phyloP scores from a whole-genome alignment of 1,284 basidiomycete genomes.

The Boletus semigastroideus region DNA sequence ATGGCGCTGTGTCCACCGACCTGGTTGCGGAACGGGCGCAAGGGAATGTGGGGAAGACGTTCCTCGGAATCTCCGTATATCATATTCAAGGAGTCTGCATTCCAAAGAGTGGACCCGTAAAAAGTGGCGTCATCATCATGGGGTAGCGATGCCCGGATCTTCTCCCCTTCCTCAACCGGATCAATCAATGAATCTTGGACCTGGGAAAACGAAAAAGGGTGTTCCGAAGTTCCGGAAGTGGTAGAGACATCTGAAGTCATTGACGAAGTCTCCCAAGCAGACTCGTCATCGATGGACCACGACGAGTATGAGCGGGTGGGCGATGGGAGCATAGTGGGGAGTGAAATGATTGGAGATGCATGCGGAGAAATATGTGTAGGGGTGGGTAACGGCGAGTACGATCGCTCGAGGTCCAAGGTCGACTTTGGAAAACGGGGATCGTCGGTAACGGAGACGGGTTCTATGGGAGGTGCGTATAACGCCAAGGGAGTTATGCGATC shows the following conservation, averaged over 20 bases:
- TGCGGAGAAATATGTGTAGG: conserved; percentile 32
- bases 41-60: conserved; percentile 84
- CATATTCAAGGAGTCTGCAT: conserved; percentile 42
- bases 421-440: conserved; percentile 6
- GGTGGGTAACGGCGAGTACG: conserved; percentile 36
- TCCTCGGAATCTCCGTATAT: conserved; percentile 50
- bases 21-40: conserved; percentile 96
- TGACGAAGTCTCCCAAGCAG: conserved; percentile 70
- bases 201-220: conserved; percentile 23
- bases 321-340: conserved; percentile 34
- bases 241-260: conserved; percentile 58
- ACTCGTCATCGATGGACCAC: conserved; percentile 76
- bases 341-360: conserved; percentile 7
- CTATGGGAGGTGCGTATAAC: conserved; percentile 22
- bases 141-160: conserved; percentile 3
- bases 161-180: conserved; percentile 12
- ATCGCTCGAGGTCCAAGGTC: neutral
- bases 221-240: conserved; percentile 36
- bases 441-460: neutral
- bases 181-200: conserved; percentile 7
- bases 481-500: conserved; percentile 37
- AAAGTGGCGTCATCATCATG: conserved; percentile 23
- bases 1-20: conserved; percentile 97
- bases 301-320: conserved; percentile 47
- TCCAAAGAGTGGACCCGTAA: conserved; percentile 28